These are phyloP conservation scores for Camellia sinensis DNA, from an alignment of 148 eudicot genomes.

Conservation along the genomic window DNA sequence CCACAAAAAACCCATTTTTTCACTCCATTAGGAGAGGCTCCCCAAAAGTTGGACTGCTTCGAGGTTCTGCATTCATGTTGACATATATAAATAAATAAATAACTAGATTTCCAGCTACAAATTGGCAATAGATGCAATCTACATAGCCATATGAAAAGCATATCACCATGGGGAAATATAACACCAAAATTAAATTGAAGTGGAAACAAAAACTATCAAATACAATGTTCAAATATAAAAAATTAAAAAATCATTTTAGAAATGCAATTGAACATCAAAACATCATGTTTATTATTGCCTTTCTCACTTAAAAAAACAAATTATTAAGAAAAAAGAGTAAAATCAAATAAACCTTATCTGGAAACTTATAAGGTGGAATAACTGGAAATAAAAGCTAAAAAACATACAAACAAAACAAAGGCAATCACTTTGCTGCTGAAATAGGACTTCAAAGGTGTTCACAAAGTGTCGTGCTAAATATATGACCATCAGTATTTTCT, in stretches of 20 bases:
- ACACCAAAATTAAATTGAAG: neutral
- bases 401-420: neutral
- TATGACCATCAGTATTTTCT: neutral
- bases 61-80: conserved; percentile 24
- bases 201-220: neutral
- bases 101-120: neutral
- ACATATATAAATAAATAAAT: conserved; percentile 2
- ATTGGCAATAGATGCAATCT: neutral
- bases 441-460: neutral
- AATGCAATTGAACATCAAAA: neutral
- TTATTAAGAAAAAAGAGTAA: neutral
- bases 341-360: neutral
- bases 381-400: neutral
- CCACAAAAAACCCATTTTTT: conserved; percentile 76
- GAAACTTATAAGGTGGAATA: neutral
- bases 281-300: neutral
- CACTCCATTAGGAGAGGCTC: conserved; percentile 30
- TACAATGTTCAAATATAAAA: neutral
- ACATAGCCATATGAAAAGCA: neutral
- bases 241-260: neutral
- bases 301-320: neutral
- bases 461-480: neutral
- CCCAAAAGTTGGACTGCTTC: conserved; percentile 34
- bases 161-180: neutral
- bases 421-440: neutral